Conservation (phyloP, 2,329 filamentous ascomycete genomes). For the Amylocarpus encephaloides region DNA sequence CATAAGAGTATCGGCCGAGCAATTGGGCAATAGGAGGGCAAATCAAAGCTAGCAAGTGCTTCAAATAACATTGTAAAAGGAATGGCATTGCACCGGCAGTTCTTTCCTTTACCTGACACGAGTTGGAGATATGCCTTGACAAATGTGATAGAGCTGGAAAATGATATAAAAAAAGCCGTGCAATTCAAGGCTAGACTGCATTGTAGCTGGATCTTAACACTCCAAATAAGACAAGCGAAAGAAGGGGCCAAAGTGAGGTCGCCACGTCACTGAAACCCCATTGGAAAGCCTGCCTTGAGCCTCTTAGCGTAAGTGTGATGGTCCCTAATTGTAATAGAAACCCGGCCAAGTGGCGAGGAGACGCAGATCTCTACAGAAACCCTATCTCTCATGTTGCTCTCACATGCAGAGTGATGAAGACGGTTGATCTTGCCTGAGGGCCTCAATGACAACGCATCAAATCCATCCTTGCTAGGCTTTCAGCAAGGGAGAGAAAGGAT, state of each 20-base stretch:
- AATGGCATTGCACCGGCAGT: not conserved
- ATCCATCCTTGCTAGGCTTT: conserved; percentile 13
- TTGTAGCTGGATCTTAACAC: conserved; percentile 18
- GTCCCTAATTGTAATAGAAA: conserved; percentile 12
- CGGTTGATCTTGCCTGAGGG: conserved; percentile 19
- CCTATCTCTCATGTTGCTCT: conserved; percentile 19
- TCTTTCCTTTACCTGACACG: too few species aligned
- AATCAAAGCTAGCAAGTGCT: conserved; percentile 7
- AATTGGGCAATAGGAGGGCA: conserved; percentile 14
- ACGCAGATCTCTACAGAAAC: conserved; percentile 23
- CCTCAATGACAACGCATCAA: conserved; percentile 28
- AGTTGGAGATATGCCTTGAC: conserved; percentile 13
- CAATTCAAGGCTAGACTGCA: conserved; percentile 16
- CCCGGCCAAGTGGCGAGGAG: conserved; percentile 20
- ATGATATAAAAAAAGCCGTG: conserved; percentile 12
- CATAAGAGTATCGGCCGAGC: conserved; percentile 1
- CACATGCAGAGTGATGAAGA: conserved; percentile 25
- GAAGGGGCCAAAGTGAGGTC: conserved; percentile 26
- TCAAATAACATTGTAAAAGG: conserved; percentile 1
- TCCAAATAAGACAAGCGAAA: conserved; percentile 17
- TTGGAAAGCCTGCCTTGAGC: conserved; percentile 21
- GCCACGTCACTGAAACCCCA: conserved; percentile 29
- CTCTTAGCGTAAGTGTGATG: conserved; percentile 21
- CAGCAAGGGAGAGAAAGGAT: conserved; percentile 7
- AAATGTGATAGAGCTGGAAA: conserved; percentile 14